A percentile compares a stretch with the other conserved stretches of the same genome.
phyloP scores from a whole-genome alignment of 352 stramenopile genomes.

The Phytophthora idaei region DNA sequence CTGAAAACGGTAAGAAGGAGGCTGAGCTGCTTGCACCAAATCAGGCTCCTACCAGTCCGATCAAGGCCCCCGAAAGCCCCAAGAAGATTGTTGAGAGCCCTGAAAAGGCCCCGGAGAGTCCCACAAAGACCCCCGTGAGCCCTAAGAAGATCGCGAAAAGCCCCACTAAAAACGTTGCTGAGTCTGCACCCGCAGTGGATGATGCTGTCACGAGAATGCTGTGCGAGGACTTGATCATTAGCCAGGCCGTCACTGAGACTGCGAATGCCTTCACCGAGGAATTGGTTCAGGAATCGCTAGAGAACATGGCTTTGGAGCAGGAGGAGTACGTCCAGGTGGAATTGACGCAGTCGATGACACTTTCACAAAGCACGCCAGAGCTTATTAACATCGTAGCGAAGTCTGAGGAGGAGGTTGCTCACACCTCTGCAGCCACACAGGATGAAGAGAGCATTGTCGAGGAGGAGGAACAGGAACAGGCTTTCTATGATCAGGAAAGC shows the following conservation, averaged over 20 bases:
- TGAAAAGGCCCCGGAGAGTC: constrained; percentile 12
- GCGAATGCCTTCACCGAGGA: constrained; percentile 50
- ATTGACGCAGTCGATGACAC: constrained; percentile 51
- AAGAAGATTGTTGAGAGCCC: constrained; percentile 30
- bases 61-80: constrained; percentile 6
- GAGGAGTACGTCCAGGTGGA: constrained; percentile 79
- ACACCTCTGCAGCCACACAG: constrained; percentile 24
- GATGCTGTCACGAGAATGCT: constrained; percentile 27
- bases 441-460: constrained; percentile 31
- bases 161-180: constrained; percentile 10
- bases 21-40: constrained; percentile 6
- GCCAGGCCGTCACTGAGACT: constrained; percentile 42
- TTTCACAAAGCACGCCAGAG: constrained; percentile 36
- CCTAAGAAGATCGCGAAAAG: constrained; percentile 19
- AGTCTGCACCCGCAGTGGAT: constrained; percentile 20
- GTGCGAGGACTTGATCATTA: constrained; percentile 37
- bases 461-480: constrained; percentile 16
- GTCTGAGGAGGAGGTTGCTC: constrained; percentile 14
- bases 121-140: constrained; percentile 16
- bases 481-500: not conserved
- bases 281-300: constrained; percentile 51
- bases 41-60: constrained; percentile 10
- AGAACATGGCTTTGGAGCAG: constrained; percentile 51
- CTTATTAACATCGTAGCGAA: constrained; percentile 34
- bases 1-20: constrained; percentile 32